Conservation (phyloP, 495 filamentous ascomycete genomes). For the Rusavskia elegans region DNA sequence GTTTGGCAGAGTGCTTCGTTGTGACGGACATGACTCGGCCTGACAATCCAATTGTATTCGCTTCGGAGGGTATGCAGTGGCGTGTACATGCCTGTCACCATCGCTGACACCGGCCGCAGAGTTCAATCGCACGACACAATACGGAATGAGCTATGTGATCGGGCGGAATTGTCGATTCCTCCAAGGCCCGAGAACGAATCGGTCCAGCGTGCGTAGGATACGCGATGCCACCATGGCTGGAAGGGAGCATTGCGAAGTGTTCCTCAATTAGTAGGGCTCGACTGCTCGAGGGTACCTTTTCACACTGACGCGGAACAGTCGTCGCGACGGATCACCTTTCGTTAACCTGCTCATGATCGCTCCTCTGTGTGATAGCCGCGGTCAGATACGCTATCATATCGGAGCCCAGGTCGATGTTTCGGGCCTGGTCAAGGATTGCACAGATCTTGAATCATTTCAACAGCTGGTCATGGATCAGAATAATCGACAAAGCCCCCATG, state of each 20-base stretch:
- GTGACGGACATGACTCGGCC: constrained; percentile 57
- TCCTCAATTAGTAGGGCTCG: constrained; percentile 50
- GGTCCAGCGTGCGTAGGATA: constrained; percentile 36
- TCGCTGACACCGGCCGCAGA: constrained; percentile 18
- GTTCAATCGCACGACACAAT: constrained; percentile 48
- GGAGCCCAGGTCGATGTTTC: constrained; percentile 48
- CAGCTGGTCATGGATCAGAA: constrained; percentile 22
- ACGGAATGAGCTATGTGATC: constrained; percentile 43
- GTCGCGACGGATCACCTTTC: constrained; percentile 50
- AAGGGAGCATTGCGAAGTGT: constrained; percentile 48
- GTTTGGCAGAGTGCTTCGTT: constrained; percentile 62
- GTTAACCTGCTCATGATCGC: constrained; percentile 52
- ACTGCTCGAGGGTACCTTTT: not conserved
- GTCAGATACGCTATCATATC: constrained; percentile 43
- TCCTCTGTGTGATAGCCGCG: constrained; percentile 44
- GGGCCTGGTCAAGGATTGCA: constrained; percentile 38
- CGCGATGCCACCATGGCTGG: constrained; percentile 37
- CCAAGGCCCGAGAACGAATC: constrained; percentile 44
- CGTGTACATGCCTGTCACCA: not conserved
- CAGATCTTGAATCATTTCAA: constrained; percentile 41
- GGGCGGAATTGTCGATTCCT: constrained; percentile 51
- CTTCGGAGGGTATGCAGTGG: constrained; percentile 45
- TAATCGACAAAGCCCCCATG: not conserved
- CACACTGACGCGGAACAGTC: constrained; percentile 19
- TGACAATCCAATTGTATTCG: constrained; percentile 68